Evolutionary conservation across 2,329 filamentous ascomycete species (phyloP), one percentile per base, ranked within the genome.

Genomic region (Xylaria sp.): DNA sequence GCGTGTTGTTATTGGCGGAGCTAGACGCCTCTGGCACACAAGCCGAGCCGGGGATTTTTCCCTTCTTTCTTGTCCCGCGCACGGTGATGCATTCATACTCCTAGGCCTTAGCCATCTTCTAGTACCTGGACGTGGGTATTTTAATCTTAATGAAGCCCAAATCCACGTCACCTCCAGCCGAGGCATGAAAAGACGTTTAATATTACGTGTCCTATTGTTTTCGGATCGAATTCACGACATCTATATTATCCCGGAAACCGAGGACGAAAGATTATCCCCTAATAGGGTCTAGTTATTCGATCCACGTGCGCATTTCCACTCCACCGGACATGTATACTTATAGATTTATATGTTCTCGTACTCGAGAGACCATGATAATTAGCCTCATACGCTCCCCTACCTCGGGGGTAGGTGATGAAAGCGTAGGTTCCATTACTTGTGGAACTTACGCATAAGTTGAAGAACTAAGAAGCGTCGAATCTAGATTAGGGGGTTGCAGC

Each of bases 381-480:
- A 30, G 12, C 48, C 4, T 11, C 21, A 51, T 9, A 30, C 48
- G 17, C 14, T 1, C 21, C 24, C 24, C 48, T 30, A 1, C 12
- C 24, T 51, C 11, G 24, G 12, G 27, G 9, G 3, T 27, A 19
- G 51, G 48, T 51, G 21, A 21, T 51, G 11, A 36, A 63, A 8
- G 7, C 34, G 39, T 48, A 32, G 30, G 27, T 32, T 56, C 11
- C 9, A 36, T 34, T n/a, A 27, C 17, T 48, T 9, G 8, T n/a
- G n/a, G 21, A 21, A 21, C 17, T n/a, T 30, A 39, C 11, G 50
- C 27, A 14, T 32, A 27, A 14, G 55, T 42, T 11, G 36, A 9
- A 53, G 55, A 47, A 45, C 34, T 21, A 54, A 54, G 32, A n/a
- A 59, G 24, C 32, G 6, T 64, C 12, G 39, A 36, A 63, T 39